Conservation (phyloP, 805 yeast species). For the Wickerhamiella sorbophila region DNA sequence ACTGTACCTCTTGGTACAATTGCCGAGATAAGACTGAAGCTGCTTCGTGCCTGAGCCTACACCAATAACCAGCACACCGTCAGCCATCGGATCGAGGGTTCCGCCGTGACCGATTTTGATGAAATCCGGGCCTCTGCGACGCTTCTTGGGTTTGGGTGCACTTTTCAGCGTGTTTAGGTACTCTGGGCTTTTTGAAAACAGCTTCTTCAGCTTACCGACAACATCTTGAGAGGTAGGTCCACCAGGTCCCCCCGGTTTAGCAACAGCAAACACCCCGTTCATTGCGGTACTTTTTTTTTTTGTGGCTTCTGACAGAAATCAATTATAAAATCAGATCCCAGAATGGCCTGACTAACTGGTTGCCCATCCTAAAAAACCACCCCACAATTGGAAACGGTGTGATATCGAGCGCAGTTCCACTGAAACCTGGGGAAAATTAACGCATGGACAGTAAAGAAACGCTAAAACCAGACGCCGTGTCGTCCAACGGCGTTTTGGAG, state of each 20-base stretch:
- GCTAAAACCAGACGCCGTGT: constrained; percentile 19
- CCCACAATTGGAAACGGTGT: no score
- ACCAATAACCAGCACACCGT: constrained; percentile 85
- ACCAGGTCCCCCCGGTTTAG: constrained; percentile 71
- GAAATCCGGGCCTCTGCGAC: constrained; percentile 8
- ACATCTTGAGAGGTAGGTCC: constrained; percentile 73
- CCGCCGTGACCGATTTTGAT: constrained; percentile 98
- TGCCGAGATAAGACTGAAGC: constrained; percentile 54
- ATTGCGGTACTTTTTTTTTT: no score
- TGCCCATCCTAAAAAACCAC: no score
- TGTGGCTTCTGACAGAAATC: no score
- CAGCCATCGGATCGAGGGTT: constrained; percentile 86
- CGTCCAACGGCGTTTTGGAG: constrained; percentile 17
- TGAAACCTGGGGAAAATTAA: no score
- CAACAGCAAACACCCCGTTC: constrained; percentile 90
- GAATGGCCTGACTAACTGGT: no score
- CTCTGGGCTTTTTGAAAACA: constrained; percentile 44
- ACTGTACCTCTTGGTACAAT: constrained; percentile 65
- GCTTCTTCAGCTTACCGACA: constrained; percentile 47
- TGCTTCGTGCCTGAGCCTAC: constrained; percentile 85
- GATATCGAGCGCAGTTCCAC: no score
- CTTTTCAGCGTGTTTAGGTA: constrained; percentile 28
- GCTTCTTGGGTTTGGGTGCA: constrained; percentile 18
- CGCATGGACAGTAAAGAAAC: background rate
- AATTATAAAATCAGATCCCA: no score